Conservation (phyloP, 768 basidiomycete genomes). For the Phanerochaete sordida region DNA sequence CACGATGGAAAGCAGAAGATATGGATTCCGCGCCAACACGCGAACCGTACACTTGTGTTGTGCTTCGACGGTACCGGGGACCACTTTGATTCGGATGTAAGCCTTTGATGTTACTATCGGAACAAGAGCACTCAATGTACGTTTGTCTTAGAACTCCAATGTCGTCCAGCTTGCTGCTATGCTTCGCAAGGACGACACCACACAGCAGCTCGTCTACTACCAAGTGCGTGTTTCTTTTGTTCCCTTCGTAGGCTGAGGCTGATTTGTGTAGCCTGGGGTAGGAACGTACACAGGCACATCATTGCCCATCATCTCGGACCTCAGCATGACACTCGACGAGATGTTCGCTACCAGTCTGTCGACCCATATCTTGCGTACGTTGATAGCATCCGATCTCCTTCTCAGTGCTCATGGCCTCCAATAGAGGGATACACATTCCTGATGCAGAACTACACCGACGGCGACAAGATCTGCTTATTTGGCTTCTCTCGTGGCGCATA, state of each 20-base stretch:
- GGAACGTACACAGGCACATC: conserved; percentile 45
- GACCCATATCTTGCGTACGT: conserved; percentile 46
- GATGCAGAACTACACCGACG: conserved; percentile 52
- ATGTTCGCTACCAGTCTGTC: conserved; percentile 49
- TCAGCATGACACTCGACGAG: conserved; percentile 43
- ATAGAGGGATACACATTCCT: conserved; percentile 54
- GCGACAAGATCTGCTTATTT: conserved; percentile 62
- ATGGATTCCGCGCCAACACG: conserved; percentile 1
- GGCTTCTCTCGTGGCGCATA: conserved; percentile 70
- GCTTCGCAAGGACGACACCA: conserved; percentile 59
- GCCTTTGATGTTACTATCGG: background rate
- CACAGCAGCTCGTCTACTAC: conserved; percentile 66
- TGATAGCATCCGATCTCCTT: background rate
- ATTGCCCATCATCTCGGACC: conserved; percentile 31
- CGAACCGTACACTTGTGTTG: conserved; percentile 4
- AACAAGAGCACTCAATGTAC: background rate
- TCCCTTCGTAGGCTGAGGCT: background rate
- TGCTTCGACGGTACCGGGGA: conserved; percentile 14
- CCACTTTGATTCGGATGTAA: conserved; percentile 12
- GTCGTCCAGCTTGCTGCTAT: conserved; percentile 62
- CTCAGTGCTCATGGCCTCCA: background rate
- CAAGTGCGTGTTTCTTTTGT: conserved; percentile 37
- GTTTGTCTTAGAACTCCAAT: conserved; percentile 54
- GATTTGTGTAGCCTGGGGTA: conserved; percentile 39
- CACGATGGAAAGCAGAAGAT: background rate